These are phyloP conservation scores for Kwoniella sp. DNA, from an alignment of 768 basidiomycete species.

Conservation along the genomic window DNA sequence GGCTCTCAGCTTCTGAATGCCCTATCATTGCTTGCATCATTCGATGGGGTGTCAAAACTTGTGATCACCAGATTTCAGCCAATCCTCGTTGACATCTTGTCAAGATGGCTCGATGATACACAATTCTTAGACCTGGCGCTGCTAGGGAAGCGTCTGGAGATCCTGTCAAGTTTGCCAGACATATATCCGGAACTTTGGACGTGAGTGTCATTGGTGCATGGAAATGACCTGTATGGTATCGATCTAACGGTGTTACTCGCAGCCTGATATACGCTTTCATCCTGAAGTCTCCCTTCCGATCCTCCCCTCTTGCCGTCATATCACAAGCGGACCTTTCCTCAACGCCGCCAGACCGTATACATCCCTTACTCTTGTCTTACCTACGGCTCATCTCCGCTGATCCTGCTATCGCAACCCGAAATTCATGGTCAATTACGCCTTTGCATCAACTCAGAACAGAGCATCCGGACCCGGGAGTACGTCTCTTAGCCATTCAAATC, in stretches of 20 bases:
- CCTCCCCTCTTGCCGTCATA: slow-evolving; percentile 60
- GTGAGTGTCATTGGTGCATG: slow-evolving; percentile 39
- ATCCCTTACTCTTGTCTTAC: slow-evolving; percentile 73
- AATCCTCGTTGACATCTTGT: slow-evolving; percentile 74
- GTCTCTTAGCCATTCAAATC: slow-evolving; percentile 72
- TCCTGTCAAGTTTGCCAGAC: slow-evolving; percentile 60
- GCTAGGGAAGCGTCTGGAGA: slow-evolving; percentile 49
- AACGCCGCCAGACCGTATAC: slow-evolving; percentile 62
- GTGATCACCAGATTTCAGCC: slow-evolving; percentile 74
- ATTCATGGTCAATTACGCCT: slow-evolving; percentile 64
- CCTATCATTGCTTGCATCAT: slow-evolving; percentile 66
- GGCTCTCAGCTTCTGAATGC: slow-evolving; percentile 58
- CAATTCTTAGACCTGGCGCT: slow-evolving; percentile 54
- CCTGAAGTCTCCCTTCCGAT: slow-evolving; percentile 26
- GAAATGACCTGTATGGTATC: not conserved
- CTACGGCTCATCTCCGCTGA: slow-evolving; percentile 78
- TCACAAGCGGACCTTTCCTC: slow-evolving; percentile 46
- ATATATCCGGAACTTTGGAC: slow-evolving; percentile 48
- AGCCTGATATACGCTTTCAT: slow-evolving; percentile 40
- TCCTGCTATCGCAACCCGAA: slow-evolving; percentile 65
- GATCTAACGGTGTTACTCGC: slow-evolving; percentile 1
- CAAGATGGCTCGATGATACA: slow-evolving; percentile 71
- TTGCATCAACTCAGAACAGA: slow-evolving; percentile 61
- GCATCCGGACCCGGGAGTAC: slow-evolving; percentile 67
- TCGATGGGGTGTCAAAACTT: slow-evolving; percentile 65